Evolutionary conservation across 2,329 filamentous ascomycete genomes (phyloP).

Genomic region (Epichloe sp.): DNA sequence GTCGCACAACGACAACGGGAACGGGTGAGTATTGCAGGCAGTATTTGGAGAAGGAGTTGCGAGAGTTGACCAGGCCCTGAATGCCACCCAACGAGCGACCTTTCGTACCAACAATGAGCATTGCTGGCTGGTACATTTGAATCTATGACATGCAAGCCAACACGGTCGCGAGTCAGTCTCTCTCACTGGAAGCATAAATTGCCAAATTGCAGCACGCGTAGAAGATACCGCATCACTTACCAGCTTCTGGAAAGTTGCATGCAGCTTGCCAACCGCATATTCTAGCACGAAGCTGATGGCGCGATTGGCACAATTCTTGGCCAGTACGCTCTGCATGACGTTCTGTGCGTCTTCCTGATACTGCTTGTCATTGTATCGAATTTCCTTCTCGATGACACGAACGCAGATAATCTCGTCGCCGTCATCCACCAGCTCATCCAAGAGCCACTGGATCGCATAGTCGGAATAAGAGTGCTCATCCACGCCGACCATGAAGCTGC

Average conservation of each 20-base stretch:
- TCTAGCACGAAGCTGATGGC: conserved; percentile 79
- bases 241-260: conserved; percentile 82
- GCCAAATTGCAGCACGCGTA: background rate
- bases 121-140: conserved; percentile 79
- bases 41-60: conserved; percentile 84
- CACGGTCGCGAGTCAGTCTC: conserved; percentile 7
- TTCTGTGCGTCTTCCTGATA: conserved; percentile 66
- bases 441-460: conserved; percentile 81
- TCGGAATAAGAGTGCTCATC: conserved; percentile 89
- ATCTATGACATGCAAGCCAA: conserved; percentile 41
- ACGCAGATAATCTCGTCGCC: conserved; percentile 89
- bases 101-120: conserved; percentile 80
- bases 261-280: conserved; percentile 78
- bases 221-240: conserved; percentile 34
- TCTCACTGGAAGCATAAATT: background rate
- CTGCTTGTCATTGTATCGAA: conserved; percentile 52
- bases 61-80: conserved; percentile 65
- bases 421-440: conserved; percentile 85
- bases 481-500: conserved; percentile 82
- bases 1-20: conserved; percentile 82
- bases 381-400: conserved; percentile 73
- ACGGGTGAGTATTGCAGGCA: conserved; percentile 88
- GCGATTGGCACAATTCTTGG: conserved; percentile 65
- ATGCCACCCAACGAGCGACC: conserved; percentile 76
- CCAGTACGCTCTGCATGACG: conserved; percentile 63